phyloP scores from a whole-genome alignment of 75 land plant genomes.

The Picea glauca region DNA sequence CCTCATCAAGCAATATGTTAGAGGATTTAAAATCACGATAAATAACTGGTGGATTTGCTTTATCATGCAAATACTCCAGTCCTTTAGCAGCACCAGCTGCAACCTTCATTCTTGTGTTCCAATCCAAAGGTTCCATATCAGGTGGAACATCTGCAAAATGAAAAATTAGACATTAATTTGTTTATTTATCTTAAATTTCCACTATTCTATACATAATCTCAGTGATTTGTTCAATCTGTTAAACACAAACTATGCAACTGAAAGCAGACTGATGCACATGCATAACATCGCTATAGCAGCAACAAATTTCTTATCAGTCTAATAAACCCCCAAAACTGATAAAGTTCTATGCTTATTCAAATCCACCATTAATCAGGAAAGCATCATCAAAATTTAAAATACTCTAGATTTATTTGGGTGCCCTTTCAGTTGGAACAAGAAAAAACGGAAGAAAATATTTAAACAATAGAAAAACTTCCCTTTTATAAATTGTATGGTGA shows the following conservation, averaged over 20 bases:
- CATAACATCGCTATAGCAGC: not conserved
- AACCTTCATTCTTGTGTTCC: slow-evolving; percentile 96
- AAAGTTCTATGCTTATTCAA: not conserved
- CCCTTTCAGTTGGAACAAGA: not conserved
- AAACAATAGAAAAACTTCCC: not conserved
- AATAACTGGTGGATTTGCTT: slow-evolving; percentile 82
- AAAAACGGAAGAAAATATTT: not conserved
- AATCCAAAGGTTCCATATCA: slow-evolving; percentile 74
- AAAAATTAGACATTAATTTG: not conserved
- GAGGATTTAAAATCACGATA: slow-evolving; percentile 82
- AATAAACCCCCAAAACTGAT: not conserved
- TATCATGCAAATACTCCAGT: slow-evolving; percentile 78
- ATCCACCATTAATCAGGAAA: not conserved
- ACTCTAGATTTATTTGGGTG: not conserved
- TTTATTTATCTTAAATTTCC: not conserved
- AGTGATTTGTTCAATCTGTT: not conserved
- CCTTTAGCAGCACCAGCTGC: slow-evolving; percentile 91
- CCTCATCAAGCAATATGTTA: slow-evolving; percentile 74
- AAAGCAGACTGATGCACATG: not conserved
- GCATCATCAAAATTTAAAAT: not conserved
- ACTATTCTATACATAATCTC: not conserved
- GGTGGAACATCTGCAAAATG: slow-evolving; percentile 64
- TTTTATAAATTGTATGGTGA: not conserved
- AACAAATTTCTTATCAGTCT: not conserved
- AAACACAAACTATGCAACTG: not conserved